phyloP scores from a whole-genome alignment of 192 early-diverging fungal genomes.

The Coemansia pectinata region DNA sequence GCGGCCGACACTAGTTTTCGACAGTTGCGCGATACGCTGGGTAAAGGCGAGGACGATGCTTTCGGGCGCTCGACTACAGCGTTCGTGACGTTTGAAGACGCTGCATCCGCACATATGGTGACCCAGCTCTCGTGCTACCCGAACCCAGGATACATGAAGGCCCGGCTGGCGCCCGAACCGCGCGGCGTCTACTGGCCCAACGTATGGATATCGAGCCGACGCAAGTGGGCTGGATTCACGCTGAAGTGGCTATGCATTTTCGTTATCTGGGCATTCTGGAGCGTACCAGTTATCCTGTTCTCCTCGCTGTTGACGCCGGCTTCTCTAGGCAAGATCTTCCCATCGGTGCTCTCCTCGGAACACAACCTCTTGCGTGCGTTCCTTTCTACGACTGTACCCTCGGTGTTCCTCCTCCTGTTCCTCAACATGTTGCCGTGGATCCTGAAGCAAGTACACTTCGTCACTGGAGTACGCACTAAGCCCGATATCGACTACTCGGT shows the following conservation, averaged over 20 bases:
- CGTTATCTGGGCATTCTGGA: slow-evolving; percentile 77
- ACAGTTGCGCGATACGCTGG: slow-evolving; percentile 39
- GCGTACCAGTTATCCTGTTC: slow-evolving; percentile 65
- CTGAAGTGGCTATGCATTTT: slow-evolving; percentile 60
- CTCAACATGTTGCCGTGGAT: slow-evolving; percentile 70
- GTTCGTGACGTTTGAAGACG: slow-evolving; percentile 77
- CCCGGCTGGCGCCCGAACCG: slow-evolving; percentile 70
- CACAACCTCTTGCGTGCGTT: slow-evolving; percentile 60
- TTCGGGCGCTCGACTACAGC: slow-evolving; percentile 58
- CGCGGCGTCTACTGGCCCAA: slow-evolving; percentile 78
- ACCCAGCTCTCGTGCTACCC: slow-evolving; percentile 67
- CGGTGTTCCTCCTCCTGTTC: slow-evolving; percentile 69
- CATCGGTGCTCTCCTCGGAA: slow-evolving; percentile 58
- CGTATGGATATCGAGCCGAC: slow-evolving; percentile 61
- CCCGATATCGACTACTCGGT: slow-evolving; percentile 55
- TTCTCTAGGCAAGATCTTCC: slow-evolving; percentile 61
- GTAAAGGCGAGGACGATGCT: slow-evolving; percentile 12
- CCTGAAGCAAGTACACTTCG: slow-evolving; percentile 55
- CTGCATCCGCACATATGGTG: slow-evolving; percentile 68
- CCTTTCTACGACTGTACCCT: slow-evolving; percentile 71
- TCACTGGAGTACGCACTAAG: slow-evolving; percentile 49
- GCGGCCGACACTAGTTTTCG: slow-evolving; percentile 59
- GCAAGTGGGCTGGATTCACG: slow-evolving; percentile 57
- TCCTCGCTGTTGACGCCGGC: slow-evolving; percentile 67
- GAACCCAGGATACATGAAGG: slow-evolving; percentile 65